Percentiles rank a stretch among this genome's conserved stretches.
phyloP scores from a whole-genome alignment of 306 rosid genomes.

The Pueraria montana region DNA sequence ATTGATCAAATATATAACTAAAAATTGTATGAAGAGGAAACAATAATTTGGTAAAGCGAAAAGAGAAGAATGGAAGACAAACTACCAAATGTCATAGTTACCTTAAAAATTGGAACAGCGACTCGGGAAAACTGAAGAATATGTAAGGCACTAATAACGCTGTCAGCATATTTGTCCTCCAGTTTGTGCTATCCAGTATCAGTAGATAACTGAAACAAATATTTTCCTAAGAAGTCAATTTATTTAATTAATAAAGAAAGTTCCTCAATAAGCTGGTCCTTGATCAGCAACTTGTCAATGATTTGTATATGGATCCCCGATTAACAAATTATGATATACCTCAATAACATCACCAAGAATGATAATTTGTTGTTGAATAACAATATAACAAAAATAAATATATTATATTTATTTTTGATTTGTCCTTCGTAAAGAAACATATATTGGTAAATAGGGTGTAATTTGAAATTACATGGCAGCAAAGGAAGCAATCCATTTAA shows the following conservation, averaged over 20 bases:
- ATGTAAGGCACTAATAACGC: conserved; percentile 86
- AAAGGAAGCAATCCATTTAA: conserved; percentile 73
- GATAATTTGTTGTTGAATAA: too few relatives aligned
- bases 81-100: conserved; percentile 1
- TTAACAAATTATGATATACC: too few relatives aligned
- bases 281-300: not conserved
- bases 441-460: not conserved
- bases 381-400: too few relatives aligned
- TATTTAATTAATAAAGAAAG: not conserved
- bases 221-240: conserved; percentile 25
- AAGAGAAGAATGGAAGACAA: not conserved
- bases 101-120: conserved; percentile 72
- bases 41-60: not conserved
- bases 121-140: conserved; percentile 85
- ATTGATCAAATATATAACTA: not conserved
- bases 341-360: too few relatives aligned
- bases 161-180: conserved; percentile 93
- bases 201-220: conserved; percentile 70
- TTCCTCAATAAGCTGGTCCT: not conserved
- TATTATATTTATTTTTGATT: too few relatives aligned
- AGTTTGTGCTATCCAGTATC: conserved; percentile 91
- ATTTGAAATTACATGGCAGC: conserved; percentile 70
- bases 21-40: not conserved
- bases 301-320: not conserved
- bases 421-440: too few relatives aligned